Base-by-base conservation (phyloP, 2,329 filamentous ascomycete genomes). In the Alternaria conjuncta region DNA sequence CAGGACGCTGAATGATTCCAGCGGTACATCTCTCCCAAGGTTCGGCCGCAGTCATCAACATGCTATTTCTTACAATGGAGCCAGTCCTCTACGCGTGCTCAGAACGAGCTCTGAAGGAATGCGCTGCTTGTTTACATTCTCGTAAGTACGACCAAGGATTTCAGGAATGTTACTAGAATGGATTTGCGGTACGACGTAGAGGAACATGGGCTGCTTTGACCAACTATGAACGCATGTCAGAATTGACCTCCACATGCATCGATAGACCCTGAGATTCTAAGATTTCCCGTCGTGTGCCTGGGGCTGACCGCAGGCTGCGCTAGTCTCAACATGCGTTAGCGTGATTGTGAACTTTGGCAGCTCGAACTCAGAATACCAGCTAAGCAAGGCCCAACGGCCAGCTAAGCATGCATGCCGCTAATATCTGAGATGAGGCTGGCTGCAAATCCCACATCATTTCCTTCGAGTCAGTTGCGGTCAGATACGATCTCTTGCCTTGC, bases 381-480 rank as follows among this genome's bases (percentile, higher is more conserved):
- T 44, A 23, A 41, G 41, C 57, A 53, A 53, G 28, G 15, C 49
- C 20, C 13, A 53, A 41, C 30, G 49, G 49, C 28, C 49, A 53
- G 49, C 49, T 53, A 53, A 53, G 32, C 49, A 36, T 53, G 49
- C 49, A 53, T 53, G 20, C 49, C 49, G 36, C 30, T 36, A 53
- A 53, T 41, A 30, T 32, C 28, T 36, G 30, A 23, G 32, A 25
- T 53, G 49, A 53, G 23, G 30, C 6, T 23, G 32, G 49, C 36
- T 36, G 49, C 49, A 36, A 28, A 43, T 43, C 44, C 47, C 53
- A 41, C 47, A 36, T 20, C 20, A 18, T 32, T 8, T 30, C 11
- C 41, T 53, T 55, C 50, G 57, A 64, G 53, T 67, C 60, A 65
- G 47, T 57, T 54, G 61, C 47, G 63, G 53, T 66, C 60, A 65